These are phyloP conservation scores for Aspergillus phoenicis DNA, from an alignment of 2,329 filamentous ascomycete species.

Conservation along the genomic window DNA sequence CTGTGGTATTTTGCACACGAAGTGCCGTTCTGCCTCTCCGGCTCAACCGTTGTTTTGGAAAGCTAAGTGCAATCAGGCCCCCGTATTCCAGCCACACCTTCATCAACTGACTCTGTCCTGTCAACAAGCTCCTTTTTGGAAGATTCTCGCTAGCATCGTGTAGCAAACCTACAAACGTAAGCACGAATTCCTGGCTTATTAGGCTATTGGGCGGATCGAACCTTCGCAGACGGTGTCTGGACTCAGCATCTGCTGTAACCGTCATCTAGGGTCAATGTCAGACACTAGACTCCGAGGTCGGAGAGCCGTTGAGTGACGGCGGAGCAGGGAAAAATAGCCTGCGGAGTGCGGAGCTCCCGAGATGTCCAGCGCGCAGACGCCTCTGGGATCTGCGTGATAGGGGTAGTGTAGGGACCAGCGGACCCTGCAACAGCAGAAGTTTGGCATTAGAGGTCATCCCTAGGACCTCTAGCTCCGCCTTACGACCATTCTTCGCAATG, in stretches of 20 bases:
- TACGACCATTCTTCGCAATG: not conserved
- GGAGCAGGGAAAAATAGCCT: not conserved
- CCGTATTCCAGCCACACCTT: constrained; percentile 2
- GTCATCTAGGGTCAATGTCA: constrained; percentile 16
- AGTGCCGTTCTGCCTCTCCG: not conserved
- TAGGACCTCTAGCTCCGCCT: not conserved
- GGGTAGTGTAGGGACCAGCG: constrained; percentile 5
- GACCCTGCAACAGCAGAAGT: not conserved
- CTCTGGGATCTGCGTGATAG: constrained; percentile 12
- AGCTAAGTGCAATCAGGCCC: not conserved
- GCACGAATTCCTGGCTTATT: not conserved
- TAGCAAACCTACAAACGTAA: not conserved
- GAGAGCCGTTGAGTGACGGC: constrained; percentile 10
- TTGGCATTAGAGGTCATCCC: not conserved
- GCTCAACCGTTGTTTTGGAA: not conserved
- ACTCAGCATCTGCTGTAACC: not conserved
- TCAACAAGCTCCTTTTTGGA: not conserved
- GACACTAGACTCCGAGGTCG: constrained; percentile 16
- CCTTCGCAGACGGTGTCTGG: not conserved
- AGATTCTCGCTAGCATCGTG: not conserved
- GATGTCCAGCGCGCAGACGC: not conserved
- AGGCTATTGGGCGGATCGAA: not conserved
- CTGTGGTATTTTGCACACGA: constrained; percentile 3
- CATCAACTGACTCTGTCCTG: not conserved
- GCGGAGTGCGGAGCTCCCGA: constrained; percentile 4